Base-by-base conservation (phyloP, 2,329 filamentous ascomycete species). In the Cercospora sesami region DNA sequence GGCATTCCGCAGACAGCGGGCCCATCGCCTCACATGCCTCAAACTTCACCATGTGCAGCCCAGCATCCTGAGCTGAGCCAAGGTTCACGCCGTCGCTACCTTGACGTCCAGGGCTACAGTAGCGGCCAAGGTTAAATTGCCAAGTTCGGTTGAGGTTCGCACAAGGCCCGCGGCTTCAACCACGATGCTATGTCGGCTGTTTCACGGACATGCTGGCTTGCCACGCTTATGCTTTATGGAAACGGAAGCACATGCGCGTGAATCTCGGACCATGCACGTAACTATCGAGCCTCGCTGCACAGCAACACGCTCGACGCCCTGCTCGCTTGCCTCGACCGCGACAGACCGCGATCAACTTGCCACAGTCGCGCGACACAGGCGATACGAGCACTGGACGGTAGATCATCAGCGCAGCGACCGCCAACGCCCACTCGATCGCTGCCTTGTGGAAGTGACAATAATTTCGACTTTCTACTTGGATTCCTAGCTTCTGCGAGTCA, bases 111-210 rank as follows among this genome's bases (percentile, higher is more conserved):
- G 30, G 63, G 62, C 31, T 45, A 60, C 61, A 64, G 55, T 60
- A 64, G 62, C 16, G 61, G 10, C 28, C 66, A 61, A 64, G 66
- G 42, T 61, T 57, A 61, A 64, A 64, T 63, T 59, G 36, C 63
- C 55, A 64, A 61, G 57, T 61, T 64, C 66, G 66, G 65, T 21
- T 36, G 33, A 64, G 48, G 31, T 51, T 59, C 53, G 65, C 64
- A 42, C 65, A 64, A 61, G 48, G 39, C 62, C 36, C 61, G 62
- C 55, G 59, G 66, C 48, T 59, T 63, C 66, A 64, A 68, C 61
- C 66, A 68, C 62, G 63, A 64, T 64, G 51, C 51, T 57, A 64
- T 57, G 31, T 64, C 66, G 66, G 66, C 53, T 60, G 58, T 61
- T 64, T 63, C 63, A 53, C 66, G 66, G 66, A 30, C 61, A 53